A percentile compares a stretch with the other conserved stretches of the same genome.
Conservation (phyloP, 164 flowering plant genomes). For the Santalum album region DNA sequence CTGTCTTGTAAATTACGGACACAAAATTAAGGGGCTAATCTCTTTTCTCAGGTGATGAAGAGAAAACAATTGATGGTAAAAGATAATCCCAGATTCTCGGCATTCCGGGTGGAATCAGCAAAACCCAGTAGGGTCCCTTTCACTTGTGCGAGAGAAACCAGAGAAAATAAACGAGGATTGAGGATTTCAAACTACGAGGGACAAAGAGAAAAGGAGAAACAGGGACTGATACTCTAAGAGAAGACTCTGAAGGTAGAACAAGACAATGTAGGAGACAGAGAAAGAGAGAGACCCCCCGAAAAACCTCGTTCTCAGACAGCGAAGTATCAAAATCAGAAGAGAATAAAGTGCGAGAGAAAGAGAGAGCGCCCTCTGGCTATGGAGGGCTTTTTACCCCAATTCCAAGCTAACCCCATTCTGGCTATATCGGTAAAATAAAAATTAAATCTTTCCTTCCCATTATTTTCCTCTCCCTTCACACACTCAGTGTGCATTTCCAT, state of each 20-base stretch:
- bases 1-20: too few species aligned
- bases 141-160: not conserved
- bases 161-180: slow-evolving; percentile 4
- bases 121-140: slow-evolving; percentile 1
- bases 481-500: too few species aligned
- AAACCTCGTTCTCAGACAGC: slow-evolving; percentile 33
- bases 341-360: slow-evolving; percentile 56
- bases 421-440: too few species aligned
- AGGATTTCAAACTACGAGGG: slow-evolving; percentile 5
- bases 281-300: slow-evolving; percentile 7
- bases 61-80: slow-evolving; percentile 14
- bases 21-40: too few species aligned
- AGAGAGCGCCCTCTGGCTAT: not conserved
- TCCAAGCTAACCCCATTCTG: slow-evolving; percentile 17
- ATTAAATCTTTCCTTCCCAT: too few species aligned
- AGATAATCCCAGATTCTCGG: slow-evolving; percentile 18
- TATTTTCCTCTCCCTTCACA: too few species aligned
- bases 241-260: slow-evolving; percentile 25
- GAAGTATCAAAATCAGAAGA: slow-evolving; percentile 42
- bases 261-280: slow-evolving; percentile 38
- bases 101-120: slow-evolving; percentile 20
- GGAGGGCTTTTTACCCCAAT: slow-evolving; percentile 15
- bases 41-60: slow-evolving; percentile 15
- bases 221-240: slow-evolving; percentile 19
- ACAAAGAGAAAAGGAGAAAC: not conserved